phyloP scores from a whole-genome alignment of 768 basidiomycete genomes.

The Boletus eberwhitei region DNA sequence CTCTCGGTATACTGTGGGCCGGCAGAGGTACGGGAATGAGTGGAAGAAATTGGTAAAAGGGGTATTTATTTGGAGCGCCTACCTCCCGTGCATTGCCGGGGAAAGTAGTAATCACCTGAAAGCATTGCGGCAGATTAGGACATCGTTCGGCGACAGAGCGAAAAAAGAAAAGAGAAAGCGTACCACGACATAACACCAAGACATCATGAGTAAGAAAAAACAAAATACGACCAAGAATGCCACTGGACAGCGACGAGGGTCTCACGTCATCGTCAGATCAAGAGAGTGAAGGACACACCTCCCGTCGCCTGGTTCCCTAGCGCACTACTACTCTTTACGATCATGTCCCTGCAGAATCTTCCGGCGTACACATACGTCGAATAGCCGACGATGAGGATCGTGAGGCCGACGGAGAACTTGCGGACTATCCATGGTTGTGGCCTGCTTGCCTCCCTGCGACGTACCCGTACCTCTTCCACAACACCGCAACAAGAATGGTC shows the following conservation, averaged over 20 bases:
- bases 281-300: constrained; percentile 49
- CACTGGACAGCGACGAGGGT: constrained; percentile 41
- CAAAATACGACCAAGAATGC: constrained; percentile 61
- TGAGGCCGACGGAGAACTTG: constrained; percentile 64
- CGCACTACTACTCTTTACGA: constrained; percentile 43
- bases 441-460: constrained; percentile 37
- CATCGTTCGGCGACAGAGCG: not conserved
- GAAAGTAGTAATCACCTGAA: constrained; percentile 58
- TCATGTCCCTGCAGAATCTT: constrained; percentile 66
- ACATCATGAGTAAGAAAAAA: constrained; percentile 62
- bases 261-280: constrained; percentile 1
- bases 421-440: constrained; percentile 73
- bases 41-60: not conserved
- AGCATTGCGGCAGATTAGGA: not conserved
- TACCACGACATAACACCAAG: constrained; percentile 80
- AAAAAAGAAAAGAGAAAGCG: constrained; percentile 12
- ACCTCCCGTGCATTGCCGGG: constrained; percentile 72
- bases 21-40: constrained; percentile 8
- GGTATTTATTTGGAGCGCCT: constrained; percentile 23
- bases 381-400: constrained; percentile 61
- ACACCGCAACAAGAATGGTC: constrained; percentile 45
- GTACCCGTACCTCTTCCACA: constrained; percentile 46
- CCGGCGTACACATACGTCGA: constrained; percentile 76
- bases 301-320: constrained; percentile 53
- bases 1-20: constrained; percentile 23